phyloP scores from a whole-genome alignment of 2,329 filamentous ascomycete species.

The Cladosporium halotolerans region DNA sequence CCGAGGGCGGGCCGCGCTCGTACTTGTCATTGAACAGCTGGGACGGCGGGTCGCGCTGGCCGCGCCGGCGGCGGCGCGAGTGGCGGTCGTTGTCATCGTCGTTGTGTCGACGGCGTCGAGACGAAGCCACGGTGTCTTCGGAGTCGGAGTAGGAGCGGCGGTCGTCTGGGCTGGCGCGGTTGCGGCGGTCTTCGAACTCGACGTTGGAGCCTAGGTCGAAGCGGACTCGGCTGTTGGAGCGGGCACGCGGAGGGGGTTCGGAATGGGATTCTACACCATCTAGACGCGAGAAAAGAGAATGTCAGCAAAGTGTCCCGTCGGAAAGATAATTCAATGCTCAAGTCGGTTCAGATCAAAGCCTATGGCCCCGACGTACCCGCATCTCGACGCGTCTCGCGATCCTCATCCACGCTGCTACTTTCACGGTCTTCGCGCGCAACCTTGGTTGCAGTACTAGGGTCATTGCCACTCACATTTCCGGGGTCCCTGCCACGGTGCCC shows the following conservation, averaged over 20 bases:
- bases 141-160: constrained; percentile 10
- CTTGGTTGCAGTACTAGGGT: constrained; percentile 1
- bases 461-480: constrained; percentile 45
- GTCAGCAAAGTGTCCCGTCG: not conserved
- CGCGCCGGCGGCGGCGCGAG: constrained; percentile 26
- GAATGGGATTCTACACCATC: constrained; percentile 25
- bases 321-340: not conserved
- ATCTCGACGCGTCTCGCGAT: constrained; percentile 11
- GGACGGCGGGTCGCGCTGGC: constrained; percentile 44
- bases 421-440: constrained; percentile 8
- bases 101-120: constrained; percentile 15
- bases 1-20: constrained; percentile 16
- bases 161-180: constrained; percentile 15
- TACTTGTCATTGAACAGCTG: constrained; percentile 29
- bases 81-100: constrained; percentile 46
- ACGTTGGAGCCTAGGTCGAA: constrained; percentile 29
- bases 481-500: constrained; percentile 29
- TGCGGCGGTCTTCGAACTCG: constrained; percentile 20
- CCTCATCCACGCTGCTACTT: not conserved
- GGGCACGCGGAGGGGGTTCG: constrained; percentile 13
- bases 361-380: constrained; percentile 18
- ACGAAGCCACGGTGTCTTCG: not conserved
- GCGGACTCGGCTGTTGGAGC: constrained; percentile 26
- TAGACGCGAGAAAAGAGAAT: constrained; percentile 11
- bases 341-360: constrained; percentile 9